These are phyloP conservation scores for Mycena kentingensis DNA, from an alignment of 768 basidiomycete species.

Conservation along the genomic window DNA sequence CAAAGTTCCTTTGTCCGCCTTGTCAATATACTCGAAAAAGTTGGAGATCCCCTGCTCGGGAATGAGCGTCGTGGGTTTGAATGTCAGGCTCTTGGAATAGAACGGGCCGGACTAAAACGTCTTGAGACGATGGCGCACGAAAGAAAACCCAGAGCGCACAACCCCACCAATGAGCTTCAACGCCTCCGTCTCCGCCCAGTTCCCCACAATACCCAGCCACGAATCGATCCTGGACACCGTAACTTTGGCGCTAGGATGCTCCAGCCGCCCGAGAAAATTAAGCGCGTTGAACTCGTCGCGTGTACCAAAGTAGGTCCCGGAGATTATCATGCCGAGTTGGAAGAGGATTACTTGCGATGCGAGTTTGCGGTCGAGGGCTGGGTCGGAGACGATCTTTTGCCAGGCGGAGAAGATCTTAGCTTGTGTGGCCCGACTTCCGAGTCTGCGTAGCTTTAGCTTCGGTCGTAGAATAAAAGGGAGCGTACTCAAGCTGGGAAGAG, in stretches of 20 bases:
- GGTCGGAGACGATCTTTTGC: slow-evolving; percentile 18
- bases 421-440: slow-evolving; percentile 6
- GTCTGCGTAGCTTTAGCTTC: not conserved
- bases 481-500: slow-evolving; percentile 9
- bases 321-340: slow-evolving; percentile 23
- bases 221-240: slow-evolving; percentile 12
- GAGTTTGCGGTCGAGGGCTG: slow-evolving; percentile 19
- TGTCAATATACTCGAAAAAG: slow-evolving; percentile 18
- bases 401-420: slow-evolving; percentile 16
- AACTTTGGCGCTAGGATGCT: slow-evolving; percentile 2
- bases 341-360: slow-evolving; percentile 18
- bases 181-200: slow-evolving; percentile 21
- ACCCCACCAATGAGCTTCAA: slow-evolving; percentile 15
- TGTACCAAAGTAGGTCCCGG: slow-evolving; percentile 21
- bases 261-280: slow-evolving; percentile 14
- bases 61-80: slow-evolving; percentile 17
- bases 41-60: slow-evolving; percentile 11
- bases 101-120: slow-evolving; percentile 17
- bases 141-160: slow-evolving; percentile 4
- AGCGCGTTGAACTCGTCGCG: slow-evolving; percentile 20
- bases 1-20: slow-evolving; percentile 20
- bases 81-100: slow-evolving; percentile 22
- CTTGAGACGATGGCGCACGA: too few species aligned
- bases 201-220: slow-evolving; percentile 20
- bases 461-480: not conserved